Conservation (phyloP, 352 stramenopile genomes). For the Phytophthora crassamura region DNA sequence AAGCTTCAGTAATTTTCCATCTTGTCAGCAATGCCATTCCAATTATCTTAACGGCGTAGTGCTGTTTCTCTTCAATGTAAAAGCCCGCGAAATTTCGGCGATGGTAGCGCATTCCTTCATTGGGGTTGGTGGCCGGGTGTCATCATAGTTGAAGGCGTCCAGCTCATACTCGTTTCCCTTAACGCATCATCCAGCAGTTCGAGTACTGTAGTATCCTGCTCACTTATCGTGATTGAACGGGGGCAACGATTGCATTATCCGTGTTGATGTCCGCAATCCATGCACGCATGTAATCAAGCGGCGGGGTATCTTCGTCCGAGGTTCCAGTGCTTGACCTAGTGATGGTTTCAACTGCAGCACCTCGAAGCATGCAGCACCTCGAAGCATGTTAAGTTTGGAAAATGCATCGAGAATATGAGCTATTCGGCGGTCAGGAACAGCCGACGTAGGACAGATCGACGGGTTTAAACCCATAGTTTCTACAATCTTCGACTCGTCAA, state of each 20-base stretch:
- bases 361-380: neutral
- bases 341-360: neutral
- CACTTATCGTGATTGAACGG: neutral
- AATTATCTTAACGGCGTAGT: neutral
- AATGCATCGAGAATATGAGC: constrained; percentile 2
- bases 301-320: neutral
- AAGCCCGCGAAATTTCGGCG: neutral
- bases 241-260: neutral
- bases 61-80: constrained; percentile 8
- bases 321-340: too few relatives aligned
- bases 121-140: neutral
- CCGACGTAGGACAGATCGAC: neutral
- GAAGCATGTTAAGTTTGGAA: neutral
- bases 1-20: constrained; percentile 2
- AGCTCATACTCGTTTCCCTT: neutral
- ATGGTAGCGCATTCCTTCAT: neutral
- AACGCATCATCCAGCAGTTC: constrained; percentile 6
- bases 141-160: neutral
- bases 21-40: neutral
- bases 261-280: neutral
- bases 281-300: neutral
- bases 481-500: too few relatives aligned
- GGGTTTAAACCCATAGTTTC: too few relatives aligned
- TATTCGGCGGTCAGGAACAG: neutral
- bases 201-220: neutral